These are phyloP conservation scores for Ephemerocybe angulata DNA, from an alignment of 768 basidiomycete genomes.

Conservation along the genomic window DNA sequence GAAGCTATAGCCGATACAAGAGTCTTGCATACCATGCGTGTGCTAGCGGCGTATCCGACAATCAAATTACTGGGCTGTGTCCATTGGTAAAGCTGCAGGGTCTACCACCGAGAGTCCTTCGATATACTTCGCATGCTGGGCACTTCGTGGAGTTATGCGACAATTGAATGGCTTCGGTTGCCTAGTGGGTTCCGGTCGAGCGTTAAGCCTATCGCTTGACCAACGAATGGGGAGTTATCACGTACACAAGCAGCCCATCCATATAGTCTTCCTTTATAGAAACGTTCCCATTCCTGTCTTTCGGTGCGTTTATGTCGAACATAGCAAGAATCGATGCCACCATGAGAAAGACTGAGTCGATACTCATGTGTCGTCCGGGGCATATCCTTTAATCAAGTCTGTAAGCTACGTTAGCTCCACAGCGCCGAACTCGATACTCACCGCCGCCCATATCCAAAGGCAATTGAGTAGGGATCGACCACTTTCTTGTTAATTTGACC, in stretches of 20 bases:
- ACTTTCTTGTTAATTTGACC: constrained; percentile 1
- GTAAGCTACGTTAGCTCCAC: not conserved
- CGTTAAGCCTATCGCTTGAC: not conserved
- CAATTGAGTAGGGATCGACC: constrained; percentile 31
- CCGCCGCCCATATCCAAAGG: constrained; percentile 43
- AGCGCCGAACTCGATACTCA: constrained; percentile 8
- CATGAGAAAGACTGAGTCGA: constrained; percentile 14
- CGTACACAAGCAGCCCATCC: not conserved
- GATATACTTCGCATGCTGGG: no score
- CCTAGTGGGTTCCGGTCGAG: not conserved
- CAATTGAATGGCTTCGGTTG: constrained; percentile 4
- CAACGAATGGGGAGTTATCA: not conserved
- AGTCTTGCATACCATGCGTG: no score
- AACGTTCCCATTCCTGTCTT: constrained; percentile 11
- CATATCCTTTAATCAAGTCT: constrained; percentile 7
- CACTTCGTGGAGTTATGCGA: constrained; percentile 8
- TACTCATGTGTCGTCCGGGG: constrained; percentile 17
- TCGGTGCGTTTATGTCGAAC: constrained; percentile 13
- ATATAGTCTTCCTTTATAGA: constrained; percentile 4
- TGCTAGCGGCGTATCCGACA: no score
- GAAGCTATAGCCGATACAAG: no score
- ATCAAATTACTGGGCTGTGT: no score
- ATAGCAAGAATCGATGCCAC: constrained; percentile 15
- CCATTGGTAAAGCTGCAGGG: no score
- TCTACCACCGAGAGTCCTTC: no score